A percentile compares a stretch with the other conserved stretches of the same genome.
These are phyloP conservation scores for Xerocomus brunneocitrinus DNA, from an alignment of 768 basidiomycete genomes.

Conservation along the genomic window DNA sequence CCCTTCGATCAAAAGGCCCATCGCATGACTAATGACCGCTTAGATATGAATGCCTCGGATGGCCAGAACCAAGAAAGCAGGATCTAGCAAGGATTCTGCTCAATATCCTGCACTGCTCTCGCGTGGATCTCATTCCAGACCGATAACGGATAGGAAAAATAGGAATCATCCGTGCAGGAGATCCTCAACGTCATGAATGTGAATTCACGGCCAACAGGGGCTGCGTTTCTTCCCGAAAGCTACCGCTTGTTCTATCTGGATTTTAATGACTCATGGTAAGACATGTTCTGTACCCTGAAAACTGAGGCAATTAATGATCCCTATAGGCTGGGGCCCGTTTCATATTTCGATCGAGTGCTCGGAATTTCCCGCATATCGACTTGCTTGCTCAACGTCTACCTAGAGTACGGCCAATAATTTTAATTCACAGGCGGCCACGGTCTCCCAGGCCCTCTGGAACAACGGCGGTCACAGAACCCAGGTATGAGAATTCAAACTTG, in stretches of 20 bases:
- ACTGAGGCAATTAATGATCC: slow-evolving; percentile 15
- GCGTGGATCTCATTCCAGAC: slow-evolving; percentile 26
- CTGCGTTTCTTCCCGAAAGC: slow-evolving; percentile 34
- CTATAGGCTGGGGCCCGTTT: slow-evolving; percentile 27
- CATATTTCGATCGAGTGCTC: slow-evolving; percentile 43
- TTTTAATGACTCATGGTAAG: slow-evolving; percentile 38
- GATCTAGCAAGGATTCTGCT: slow-evolving; percentile 36
- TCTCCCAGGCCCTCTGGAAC: slow-evolving; percentile 32
- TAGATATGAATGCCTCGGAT: slow-evolving; percentile 39
- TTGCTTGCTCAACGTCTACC: slow-evolving; percentile 8
- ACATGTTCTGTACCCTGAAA: slow-evolving; percentile 14
- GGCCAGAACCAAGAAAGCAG: slow-evolving; percentile 36
- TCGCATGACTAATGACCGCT: slow-evolving; percentile 11
- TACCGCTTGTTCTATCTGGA: slow-evolving; percentile 32
- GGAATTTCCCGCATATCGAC: slow-evolving; percentile 33
- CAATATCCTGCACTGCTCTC: slow-evolving; percentile 33
- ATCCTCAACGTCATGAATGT: slow-evolving; percentile 6
- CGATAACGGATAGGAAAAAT: slow-evolving; percentile 25
- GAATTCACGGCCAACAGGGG: slow-evolving; percentile 23
- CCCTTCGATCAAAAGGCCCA: slow-evolving; percentile 6
- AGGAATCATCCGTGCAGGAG: slow-evolving; percentile 37
- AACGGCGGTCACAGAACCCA: slow-evolving; percentile 5
- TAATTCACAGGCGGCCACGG: slow-evolving; percentile 13
- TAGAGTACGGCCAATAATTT: background rate
- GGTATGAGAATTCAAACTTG: slow-evolving; percentile 11